Percentiles rank a stretch among this genome's conserved stretches.
Conservation (phyloP, 768 basidiomycete genomes). For the Tricholoma matsutake region DNA sequence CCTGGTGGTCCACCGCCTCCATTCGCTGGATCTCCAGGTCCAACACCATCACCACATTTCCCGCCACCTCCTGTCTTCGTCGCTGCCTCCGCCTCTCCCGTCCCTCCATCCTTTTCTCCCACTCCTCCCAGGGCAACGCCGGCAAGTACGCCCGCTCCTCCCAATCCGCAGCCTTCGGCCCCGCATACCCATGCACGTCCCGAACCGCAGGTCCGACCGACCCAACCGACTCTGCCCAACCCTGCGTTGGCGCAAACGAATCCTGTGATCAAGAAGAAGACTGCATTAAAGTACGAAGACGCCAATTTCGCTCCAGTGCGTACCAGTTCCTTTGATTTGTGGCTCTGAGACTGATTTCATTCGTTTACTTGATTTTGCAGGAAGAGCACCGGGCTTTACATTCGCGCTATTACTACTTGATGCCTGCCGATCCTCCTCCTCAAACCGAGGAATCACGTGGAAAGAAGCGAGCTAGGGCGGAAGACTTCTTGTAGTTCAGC, state of each 20-base stretch:
- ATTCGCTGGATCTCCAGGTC: slow-evolving; percentile 25
- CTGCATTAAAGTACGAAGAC: slow-evolving; percentile 70
- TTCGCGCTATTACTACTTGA: slow-evolving; percentile 56
- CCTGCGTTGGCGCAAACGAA: slow-evolving; percentile 60
- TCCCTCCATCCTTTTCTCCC: slow-evolving; percentile 16
- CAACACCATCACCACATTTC: slow-evolving; percentile 21
- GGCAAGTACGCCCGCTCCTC: neutral
- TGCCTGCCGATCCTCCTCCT: slow-evolving; percentile 34
- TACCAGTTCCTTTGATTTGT: slow-evolving; percentile 9
- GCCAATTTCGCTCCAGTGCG: slow-evolving; percentile 77
- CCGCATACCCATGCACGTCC: slow-evolving; percentile 6
- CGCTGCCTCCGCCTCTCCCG: slow-evolving; percentile 6
- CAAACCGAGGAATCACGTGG: slow-evolving; percentile 61
- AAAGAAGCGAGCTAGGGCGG: slow-evolving; percentile 82
- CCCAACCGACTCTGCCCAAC: slow-evolving; percentile 49
- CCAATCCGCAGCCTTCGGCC: neutral
- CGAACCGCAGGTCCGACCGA: slow-evolving; percentile 18
- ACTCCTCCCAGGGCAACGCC: neutral
- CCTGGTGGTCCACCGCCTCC: slow-evolving; percentile 32
- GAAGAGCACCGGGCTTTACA: slow-evolving; percentile 74
- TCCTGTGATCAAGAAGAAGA: slow-evolving; percentile 72
- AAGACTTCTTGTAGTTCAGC: slow-evolving; percentile 65
- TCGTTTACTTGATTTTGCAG: slow-evolving; percentile 32
- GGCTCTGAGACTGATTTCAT: neutral
- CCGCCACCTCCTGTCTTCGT: slow-evolving; percentile 18